Percentiles rank a stretch among this genome's conserved stretches.
phyloP scores from a whole-genome alignment of 768 basidiomycete genomes.

The Antrodiella citrinella region DNA sequence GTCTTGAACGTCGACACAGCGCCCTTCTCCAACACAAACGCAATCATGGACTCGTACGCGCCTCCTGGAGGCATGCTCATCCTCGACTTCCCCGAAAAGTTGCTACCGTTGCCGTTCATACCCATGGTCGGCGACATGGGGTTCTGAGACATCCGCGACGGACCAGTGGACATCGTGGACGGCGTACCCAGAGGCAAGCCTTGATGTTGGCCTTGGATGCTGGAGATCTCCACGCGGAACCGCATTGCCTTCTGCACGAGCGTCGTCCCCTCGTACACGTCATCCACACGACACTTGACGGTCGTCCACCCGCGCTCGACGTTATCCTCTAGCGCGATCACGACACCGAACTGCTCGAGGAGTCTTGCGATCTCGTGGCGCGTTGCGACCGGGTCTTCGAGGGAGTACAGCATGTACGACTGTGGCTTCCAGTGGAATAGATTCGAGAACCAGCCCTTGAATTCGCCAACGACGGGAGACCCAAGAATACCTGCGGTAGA shows the following conservation, averaged over 20 bases:
- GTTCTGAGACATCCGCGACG: slow-evolving; percentile 19
- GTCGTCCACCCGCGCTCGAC: slow-evolving; percentile 25
- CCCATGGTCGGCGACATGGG: slow-evolving; percentile 15
- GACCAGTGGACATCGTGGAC: slow-evolving; percentile 12
- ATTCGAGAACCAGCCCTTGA: slow-evolving; percentile 93
- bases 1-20: slow-evolving; percentile 79
- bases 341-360: slow-evolving; percentile 57
- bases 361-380: slow-evolving; percentile 56
- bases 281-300: slow-evolving; percentile 47
- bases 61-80: slow-evolving; percentile 21
- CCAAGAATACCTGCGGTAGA: slow-evolving; percentile 32
- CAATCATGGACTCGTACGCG: slow-evolving; percentile 55
- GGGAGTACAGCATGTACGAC: slow-evolving; percentile 46
- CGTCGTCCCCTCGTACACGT: slow-evolving; percentile 32
- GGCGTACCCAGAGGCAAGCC: slow-evolving; percentile 6
- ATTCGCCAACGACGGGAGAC: slow-evolving; percentile 73
- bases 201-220: neutral
- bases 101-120: neutral
- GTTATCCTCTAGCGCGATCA: slow-evolving; percentile 46
- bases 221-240: slow-evolving; percentile 76
- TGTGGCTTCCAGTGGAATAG: slow-evolving; percentile 87
- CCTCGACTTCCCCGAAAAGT: slow-evolving; percentile 10
- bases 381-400: slow-evolving; percentile 49
- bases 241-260: slow-evolving; percentile 63
- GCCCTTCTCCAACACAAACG: slow-evolving; percentile 85